Conservation (phyloP, 495 filamentous ascomycete species). For the Tuber indicum region DNA sequence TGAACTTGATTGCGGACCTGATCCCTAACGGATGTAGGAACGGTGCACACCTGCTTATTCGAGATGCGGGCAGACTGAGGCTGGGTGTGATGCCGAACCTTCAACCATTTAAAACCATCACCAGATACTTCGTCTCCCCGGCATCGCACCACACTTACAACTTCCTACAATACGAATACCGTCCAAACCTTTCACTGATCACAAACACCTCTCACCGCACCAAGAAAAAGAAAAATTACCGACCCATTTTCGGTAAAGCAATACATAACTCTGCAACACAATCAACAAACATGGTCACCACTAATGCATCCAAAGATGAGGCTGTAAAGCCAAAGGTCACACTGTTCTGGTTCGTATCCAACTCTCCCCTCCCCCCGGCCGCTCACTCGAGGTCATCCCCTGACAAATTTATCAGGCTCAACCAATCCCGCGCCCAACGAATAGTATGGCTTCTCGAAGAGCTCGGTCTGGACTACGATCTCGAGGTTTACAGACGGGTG, state of each 20-base stretch:
- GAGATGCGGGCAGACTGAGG: neutral
- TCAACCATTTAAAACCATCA: neutral
- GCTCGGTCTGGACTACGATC: slow-evolving; percentile 66
- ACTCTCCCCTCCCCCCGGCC: slow-evolving; percentile 15
- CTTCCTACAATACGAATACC: neutral
- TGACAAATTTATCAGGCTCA: slow-evolving; percentile 52
- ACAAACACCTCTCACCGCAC: neutral
- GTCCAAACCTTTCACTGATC: neutral
- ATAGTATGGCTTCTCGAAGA: slow-evolving; percentile 88
- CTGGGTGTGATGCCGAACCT: neutral
- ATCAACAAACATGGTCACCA: neutral
- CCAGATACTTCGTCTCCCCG: neutral
- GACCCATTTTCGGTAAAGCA: neutral
- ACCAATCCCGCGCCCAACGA: slow-evolving; percentile 72
- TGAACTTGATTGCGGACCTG: neutral
- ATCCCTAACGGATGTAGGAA: neutral
- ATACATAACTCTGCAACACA: neutral
- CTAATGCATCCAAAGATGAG: neutral
- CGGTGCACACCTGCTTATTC: neutral
- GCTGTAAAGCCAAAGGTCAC: slow-evolving; percentile 56
- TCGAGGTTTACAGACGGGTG: slow-evolving; percentile 66
- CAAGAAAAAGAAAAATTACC: neutral
- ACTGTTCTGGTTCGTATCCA: slow-evolving; percentile 59
- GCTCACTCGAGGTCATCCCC: neutral
- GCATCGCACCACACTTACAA: neutral